Base-by-base conservation (phyloP, 169 alveolate species). In the Cryptosporidium parvum region DNA sequence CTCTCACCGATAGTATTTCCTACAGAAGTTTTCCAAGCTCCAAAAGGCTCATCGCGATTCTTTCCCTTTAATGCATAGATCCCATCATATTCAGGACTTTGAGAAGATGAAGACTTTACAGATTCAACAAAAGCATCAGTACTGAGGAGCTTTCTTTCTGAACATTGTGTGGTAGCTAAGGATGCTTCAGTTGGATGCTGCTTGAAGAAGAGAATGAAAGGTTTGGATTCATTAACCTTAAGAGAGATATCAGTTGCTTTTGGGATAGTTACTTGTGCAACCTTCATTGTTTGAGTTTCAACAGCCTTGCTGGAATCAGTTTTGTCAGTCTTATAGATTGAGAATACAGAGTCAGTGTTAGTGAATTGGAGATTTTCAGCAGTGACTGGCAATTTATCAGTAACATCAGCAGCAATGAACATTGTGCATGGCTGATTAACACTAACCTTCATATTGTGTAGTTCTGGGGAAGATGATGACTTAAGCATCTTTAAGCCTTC, bases 1-100 rank as follows among this genome's bases (percentile, higher is more conserved):
- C 86, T 86, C 59, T 94, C 95, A 39, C 95, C 95, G 23, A 91
- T 61, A n/a, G 94, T 85, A 39, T 87, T 91, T 42, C 93, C 92
- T 21, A 51, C 29, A 18, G 93, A 84, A 1, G 95, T 92, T 71
- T 73, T 85, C 95, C 95, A 93, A 70, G 93, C 70, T 44, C 94
- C 91, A 80, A 71, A 92, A 69, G 94, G 94, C 67, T 89, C 86
- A 51, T 93, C 94, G 67, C 92, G 67, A 65, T 93, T 92, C 84
- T 86, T 85, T 53, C 95, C 95, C 70, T 92, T 73, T 42, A 93
- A 59, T 14, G 94, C 96, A 61, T 93, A 93, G 48, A 67, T 70
- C 67, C 96, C 93, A 59, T 91, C 93, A 84, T 69, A 93, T 62
- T 86, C 92, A n/a, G 86, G 91, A 29, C 93, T 84, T 62, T 89